These are phyloP conservation scores for Fennellomyces sp. DNA, from an alignment of 371 early-diverging fungal species.

Conservation along the genomic window DNA sequence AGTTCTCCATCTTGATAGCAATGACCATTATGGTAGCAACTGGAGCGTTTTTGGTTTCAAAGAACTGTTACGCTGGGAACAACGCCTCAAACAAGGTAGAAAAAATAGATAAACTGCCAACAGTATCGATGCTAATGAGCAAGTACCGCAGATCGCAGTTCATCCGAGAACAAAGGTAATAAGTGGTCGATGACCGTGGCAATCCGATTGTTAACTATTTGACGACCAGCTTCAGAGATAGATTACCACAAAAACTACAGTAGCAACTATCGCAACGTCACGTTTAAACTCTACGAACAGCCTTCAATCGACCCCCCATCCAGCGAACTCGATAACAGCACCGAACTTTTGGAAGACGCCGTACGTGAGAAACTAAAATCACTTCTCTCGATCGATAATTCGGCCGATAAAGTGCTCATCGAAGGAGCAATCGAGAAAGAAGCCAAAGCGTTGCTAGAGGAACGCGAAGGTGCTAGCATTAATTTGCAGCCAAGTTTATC, in stretches of 20 bases:
- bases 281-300: not conserved
- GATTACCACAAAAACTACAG: conserved; percentile 20
- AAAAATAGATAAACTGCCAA: not conserved
- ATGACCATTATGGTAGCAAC: conserved; percentile 85
- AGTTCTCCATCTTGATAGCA: conserved; percentile 91
- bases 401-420: not conserved
- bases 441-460: not conserved
- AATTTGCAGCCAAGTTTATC: conserved; percentile 12
- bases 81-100: not conserved
- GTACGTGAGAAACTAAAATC: not conserved
- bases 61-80: conserved; percentile 53
- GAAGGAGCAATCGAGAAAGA: not conserved
- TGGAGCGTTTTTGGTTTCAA: conserved; percentile 66
- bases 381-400: not conserved
- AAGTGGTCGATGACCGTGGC: not conserved
- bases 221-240: not conserved
- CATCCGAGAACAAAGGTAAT: not conserved
- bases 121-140: not conserved
- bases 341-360: not conserved
- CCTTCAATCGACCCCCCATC: not conserved
- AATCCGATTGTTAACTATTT: too few relatives aligned
- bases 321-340: not conserved
- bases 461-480: not conserved
- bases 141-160: not conserved
- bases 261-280: conserved; percentile 17